Evolutionary conservation across 768 basidiomycete genomes (phyloP).

Genomic region (Gymnopilus junonius): DNA sequence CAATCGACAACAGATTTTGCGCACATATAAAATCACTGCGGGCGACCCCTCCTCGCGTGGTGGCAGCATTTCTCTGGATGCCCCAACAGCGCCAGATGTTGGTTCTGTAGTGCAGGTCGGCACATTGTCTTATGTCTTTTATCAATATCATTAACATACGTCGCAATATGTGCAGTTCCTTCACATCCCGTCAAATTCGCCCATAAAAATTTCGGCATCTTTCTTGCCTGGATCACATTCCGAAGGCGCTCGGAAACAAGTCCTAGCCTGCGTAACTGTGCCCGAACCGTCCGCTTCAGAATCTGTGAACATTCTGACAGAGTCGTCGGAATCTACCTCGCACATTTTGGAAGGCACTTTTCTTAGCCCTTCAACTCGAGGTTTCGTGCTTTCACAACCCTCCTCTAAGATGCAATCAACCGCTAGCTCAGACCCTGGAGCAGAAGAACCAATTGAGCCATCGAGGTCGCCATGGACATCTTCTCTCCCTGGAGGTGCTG

Average conservation of each 20-base stretch:
- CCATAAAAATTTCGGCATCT: slow-evolving; percentile 1
- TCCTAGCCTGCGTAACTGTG: slow-evolving; percentile 12
- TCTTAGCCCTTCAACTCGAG: slow-evolving; percentile 17
- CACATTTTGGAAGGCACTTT: slow-evolving; percentile 15
- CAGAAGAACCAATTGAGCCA: not conserved
- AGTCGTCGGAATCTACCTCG: not conserved
- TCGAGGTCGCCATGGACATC: slow-evolving; percentile 4
- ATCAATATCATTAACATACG: not conserved
- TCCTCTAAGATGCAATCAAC: not conserved
- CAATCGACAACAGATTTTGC: slow-evolving; percentile 37
- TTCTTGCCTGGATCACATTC: not conserved
- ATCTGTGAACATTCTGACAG: not conserved
- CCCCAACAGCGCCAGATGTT: slow-evolving; percentile 49
- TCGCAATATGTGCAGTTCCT: slow-evolving; percentile 39
- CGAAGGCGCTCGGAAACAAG: not conserved
- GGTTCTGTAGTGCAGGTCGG: slow-evolving; percentile 42
- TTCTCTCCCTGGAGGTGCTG: slow-evolving; percentile 14
- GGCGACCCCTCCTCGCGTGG: slow-evolving; percentile 66
- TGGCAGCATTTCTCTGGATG: slow-evolving; percentile 66
- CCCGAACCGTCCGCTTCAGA: slow-evolving; percentile 5
- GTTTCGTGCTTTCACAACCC: slow-evolving; percentile 12
- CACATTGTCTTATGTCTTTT: not conserved
- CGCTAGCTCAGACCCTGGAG: not conserved
- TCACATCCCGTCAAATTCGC: slow-evolving; percentile 33
- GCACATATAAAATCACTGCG: slow-evolving; percentile 63